Evolutionary conservation across 1,284 basidiomycete species (phyloP).

Genomic region (Agaricales sp.): DNA sequence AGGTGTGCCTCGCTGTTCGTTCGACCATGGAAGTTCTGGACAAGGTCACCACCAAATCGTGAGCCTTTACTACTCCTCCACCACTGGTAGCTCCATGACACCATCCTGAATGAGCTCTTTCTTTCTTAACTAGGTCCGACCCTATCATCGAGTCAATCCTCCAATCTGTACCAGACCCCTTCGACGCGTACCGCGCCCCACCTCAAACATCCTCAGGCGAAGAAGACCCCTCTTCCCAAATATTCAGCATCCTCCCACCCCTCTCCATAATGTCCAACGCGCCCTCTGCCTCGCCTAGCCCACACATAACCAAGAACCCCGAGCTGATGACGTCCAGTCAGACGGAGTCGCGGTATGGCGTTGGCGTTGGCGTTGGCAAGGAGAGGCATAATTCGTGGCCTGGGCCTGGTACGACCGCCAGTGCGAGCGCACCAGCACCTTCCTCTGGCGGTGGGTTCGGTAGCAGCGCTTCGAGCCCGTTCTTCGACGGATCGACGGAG

Average conservation of each 20-base stretch:
- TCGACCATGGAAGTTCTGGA: constrained; percentile 79
- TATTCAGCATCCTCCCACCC: constrained; percentile 86
- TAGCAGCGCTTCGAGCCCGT: constrained; percentile 24
- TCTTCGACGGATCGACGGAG: constrained; percentile 33
- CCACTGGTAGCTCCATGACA: no score
- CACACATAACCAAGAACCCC: constrained; percentile 27
- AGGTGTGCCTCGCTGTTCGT: constrained; percentile 67
- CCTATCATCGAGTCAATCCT: constrained; percentile 87
- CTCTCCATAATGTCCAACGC: constrained; percentile 61
- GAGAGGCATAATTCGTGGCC: background rate
- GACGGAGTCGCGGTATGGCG: constrained; percentile 20
- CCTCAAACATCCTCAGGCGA: constrained; percentile 24
- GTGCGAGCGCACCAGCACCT: constrained; percentile 25
- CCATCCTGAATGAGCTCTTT: no score
- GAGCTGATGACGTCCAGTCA: constrained; percentile 35
- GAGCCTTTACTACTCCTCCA: constrained; percentile 22
- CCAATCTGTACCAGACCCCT: constrained; percentile 84
- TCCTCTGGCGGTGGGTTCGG: constrained; percentile 28
- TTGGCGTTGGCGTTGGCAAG: constrained; percentile 5
- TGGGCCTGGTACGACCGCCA: constrained; percentile 13
- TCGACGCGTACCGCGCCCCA: constrained; percentile 84
- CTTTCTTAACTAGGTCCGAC: constrained; percentile 52
- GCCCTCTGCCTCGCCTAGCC: constrained; percentile 37
- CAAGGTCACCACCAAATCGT: constrained; percentile 82
- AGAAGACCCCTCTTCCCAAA: no score